Conservation (phyloP, 495 filamentous ascomycete species). For the Xylaria venustula region DNA sequence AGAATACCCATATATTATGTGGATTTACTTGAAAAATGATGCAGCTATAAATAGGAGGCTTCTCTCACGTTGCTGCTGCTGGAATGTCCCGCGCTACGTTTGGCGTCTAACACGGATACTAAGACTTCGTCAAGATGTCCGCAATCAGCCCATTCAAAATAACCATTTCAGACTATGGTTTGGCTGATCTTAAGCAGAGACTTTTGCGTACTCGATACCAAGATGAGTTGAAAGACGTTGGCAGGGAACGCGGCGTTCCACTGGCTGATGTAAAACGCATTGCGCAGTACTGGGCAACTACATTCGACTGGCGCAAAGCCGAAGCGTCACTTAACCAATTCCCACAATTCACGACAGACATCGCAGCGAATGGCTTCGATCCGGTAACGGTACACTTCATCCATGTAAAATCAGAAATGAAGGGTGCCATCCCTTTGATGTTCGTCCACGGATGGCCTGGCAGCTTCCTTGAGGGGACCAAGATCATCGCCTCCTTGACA, state of each 20-base stretch:
- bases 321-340: constrained; percentile 49
- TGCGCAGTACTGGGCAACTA: constrained; percentile 42
- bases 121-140: neutral
- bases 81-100: neutral
- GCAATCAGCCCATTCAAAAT: neutral
- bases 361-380: constrained; percentile 38
- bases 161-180: neutral
- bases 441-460: constrained; percentile 63
- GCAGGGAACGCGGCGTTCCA: constrained; percentile 33
- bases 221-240: neutral
- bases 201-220: neutral
- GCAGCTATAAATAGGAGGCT: no score
- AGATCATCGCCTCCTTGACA: constrained; percentile 59
- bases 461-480: constrained; percentile 64
- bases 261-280: constrained; percentile 47
- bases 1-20: no score
- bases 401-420: constrained; percentile 43
- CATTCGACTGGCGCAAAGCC: constrained; percentile 35
- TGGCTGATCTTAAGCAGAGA: neutral
- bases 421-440: constrained; percentile 50
- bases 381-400: constrained; percentile 45
- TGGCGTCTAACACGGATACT: neutral
- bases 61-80: no score
- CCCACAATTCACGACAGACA: constrained; percentile 49
- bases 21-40: no score